Base-by-base conservation (phyloP, 768 basidiomycete species). In the Mrakia blollopis region DNA sequence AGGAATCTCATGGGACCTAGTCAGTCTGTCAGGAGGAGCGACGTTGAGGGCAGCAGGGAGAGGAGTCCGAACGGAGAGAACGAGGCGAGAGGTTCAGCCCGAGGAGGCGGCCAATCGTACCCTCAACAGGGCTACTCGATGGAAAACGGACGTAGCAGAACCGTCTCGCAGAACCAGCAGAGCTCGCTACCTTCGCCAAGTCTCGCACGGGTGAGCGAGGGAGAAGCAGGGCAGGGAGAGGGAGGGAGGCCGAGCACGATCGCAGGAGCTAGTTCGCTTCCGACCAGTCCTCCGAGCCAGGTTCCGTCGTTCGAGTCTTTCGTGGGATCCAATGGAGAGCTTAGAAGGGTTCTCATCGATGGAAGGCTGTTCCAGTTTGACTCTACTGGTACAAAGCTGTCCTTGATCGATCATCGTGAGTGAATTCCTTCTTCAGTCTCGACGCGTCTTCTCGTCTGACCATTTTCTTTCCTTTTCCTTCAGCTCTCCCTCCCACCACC, bases 291-390 rank as follows among this genome's bases (percentile, higher is more conserved):
- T 13, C 47, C 47, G 44, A n/a, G 69, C 21, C 47, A 23, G 35
- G 54, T 39, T 5, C 71, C 14, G 35, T 60, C 54, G 0, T 54
- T 72, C 71, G 50, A 28, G 21, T 65, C 57, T 0, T 72, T 72
- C 32, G 32, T 72, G 3, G 70, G 71, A 9, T 37, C 30, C 25
- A 47, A 30, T 13, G 57, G 65, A 5, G 30, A 52, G 71, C 14
- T n/a, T n/a, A 54, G 76, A 25, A 35, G 62, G 62, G 76, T 77
- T 18, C 21, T 50, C 9, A 77, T 77, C 18, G 76, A 77, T 57
- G 76, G 71, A 10, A 65, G 76, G 39, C 63, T 77, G 39, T 77
- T 77, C 47, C 37, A 47, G 50, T 77, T 77, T n/a, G 47, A 67
- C 47, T 21, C 21, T 16, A 9, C 28, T 23, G 76, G 76, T n/a